Evolutionary conservation across 140 eudicot species (phyloP).

Genomic region (Cichorium intybus): DNA sequence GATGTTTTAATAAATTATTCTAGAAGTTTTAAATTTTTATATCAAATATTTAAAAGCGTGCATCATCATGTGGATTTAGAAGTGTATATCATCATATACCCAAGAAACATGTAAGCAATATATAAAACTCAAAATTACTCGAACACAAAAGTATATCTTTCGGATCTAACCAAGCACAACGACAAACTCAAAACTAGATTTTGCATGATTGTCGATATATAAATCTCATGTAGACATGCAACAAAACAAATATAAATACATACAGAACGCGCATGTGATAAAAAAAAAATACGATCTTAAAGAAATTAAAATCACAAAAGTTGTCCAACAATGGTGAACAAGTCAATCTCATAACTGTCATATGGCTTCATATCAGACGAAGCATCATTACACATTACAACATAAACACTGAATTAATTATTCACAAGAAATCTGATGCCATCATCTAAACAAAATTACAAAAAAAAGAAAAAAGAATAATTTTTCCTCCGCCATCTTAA

Average conservation of each 20-base stretch:
- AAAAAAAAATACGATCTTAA: too few species aligned
- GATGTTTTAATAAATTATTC: too few species aligned
- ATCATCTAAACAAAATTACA: constrained; percentile 20
- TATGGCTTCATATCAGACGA: constrained; percentile 20
- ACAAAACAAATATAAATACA: neutral
- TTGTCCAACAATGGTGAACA: constrained; percentile 10
- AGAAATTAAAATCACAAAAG: too few species aligned
- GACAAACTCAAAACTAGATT: neutral
- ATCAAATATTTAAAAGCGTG: too few species aligned
- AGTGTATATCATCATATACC: too few species aligned
- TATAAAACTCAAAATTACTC: too few species aligned
- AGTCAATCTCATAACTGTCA: constrained; percentile 1
- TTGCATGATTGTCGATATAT: neutral
- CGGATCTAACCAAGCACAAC: neutral
- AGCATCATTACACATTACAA: constrained; percentile 26
- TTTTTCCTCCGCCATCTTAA: constrained; percentile 35
- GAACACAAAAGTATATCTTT: too few species aligned
- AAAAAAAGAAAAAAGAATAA: constrained; percentile 12
- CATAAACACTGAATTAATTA: constrained; percentile 30
- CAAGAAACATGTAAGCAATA: too few species aligned
- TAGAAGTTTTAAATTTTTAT: too few species aligned
- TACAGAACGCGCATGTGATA: neutral
- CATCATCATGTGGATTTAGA: too few species aligned
- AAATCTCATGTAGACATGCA: neutral
- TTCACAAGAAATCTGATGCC: constrained; percentile 39